Evolutionary conservation across 805 yeast genomes (phyloP).

Genomic region (Cyberlindnera mycetangii): DNA sequence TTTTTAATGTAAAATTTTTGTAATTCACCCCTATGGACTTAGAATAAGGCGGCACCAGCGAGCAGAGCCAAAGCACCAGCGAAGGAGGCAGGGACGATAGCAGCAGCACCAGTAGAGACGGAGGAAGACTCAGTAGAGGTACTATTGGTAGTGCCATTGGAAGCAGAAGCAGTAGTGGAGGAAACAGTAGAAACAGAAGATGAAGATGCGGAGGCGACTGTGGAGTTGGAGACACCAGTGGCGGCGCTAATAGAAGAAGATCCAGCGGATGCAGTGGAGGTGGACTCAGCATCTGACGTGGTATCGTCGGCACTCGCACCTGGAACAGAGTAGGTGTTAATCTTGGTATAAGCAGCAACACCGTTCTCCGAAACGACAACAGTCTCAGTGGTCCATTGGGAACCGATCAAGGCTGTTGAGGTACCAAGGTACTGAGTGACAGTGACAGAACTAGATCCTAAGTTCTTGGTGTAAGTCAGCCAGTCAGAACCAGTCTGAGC

Average conservation of each 20-base stretch:
- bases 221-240: constrained; percentile 1
- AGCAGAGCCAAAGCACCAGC: constrained; percentile 3
- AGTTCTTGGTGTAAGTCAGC: constrained; percentile 7
- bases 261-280: too few species aligned
- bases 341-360: constrained; percentile 3
- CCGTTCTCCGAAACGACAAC: constrained; percentile 3
- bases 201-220: background rate
- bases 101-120: constrained; percentile 2
- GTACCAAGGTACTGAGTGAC: constrained; percentile 7
- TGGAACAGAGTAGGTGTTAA: constrained; percentile 1
- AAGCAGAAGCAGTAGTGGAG: background rate
- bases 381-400: constrained; percentile 3
- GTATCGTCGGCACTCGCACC: background rate
- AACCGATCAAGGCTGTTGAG: constrained; percentile 2
- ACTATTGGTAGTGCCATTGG: background rate
- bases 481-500: constrained; percentile 25
- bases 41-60: constrained; percentile 3
- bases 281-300: background rate
- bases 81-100: constrained; percentile 2
- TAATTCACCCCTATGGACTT: too few species aligned
- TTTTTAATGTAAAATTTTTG: too few species aligned
- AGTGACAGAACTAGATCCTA: constrained; percentile 3
- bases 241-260: too few species aligned
- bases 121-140: background rate
- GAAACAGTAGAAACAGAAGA: background rate